phyloP scores from a whole-genome alignment of 257 asterid species.

The Striga asiatica region DNA sequence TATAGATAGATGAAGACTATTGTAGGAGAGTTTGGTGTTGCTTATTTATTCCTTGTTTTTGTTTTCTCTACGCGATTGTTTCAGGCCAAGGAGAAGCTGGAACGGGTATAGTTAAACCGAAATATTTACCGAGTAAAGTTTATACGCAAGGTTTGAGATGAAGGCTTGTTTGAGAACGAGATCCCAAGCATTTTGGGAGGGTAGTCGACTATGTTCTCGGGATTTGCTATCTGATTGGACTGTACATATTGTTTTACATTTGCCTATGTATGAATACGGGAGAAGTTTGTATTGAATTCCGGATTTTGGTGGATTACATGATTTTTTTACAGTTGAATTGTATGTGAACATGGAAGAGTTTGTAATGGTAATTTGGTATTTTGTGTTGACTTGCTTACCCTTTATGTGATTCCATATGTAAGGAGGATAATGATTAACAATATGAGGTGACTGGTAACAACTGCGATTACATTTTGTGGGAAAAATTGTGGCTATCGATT shows the following conservation, averaged over 20 bases:
- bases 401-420: no score
- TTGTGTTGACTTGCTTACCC: no score
- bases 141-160: conserved; percentile 12
- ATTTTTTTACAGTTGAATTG: no score
- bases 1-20: conserved; percentile 17
- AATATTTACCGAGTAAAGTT: conserved; percentile 20
- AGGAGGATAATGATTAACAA: no score
- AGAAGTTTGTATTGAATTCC: conserved; percentile 2
- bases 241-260: conserved; percentile 19
- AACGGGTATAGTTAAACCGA: conserved; percentile 39
- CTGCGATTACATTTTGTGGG: no score
- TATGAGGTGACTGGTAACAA: no score
- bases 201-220: conserved; percentile 6
- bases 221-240: conserved; percentile 9
- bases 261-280: conserved; percentile 9
- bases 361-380: no score
- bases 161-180: conserved; percentile 10
- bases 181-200: conserved; percentile 7
- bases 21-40: conserved; percentile 32
- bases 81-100: conserved; percentile 94
- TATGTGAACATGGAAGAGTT: no score
- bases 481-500: no score
- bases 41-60: conserved; percentile 31
- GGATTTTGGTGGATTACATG: conserved; percentile 8
- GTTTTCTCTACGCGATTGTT: conserved; percentile 32